These are phyloP conservation scores for Aspergillus brasiliensis DNA, from an alignment of 2,329 filamentous ascomycete species.

Conservation along the genomic window DNA sequence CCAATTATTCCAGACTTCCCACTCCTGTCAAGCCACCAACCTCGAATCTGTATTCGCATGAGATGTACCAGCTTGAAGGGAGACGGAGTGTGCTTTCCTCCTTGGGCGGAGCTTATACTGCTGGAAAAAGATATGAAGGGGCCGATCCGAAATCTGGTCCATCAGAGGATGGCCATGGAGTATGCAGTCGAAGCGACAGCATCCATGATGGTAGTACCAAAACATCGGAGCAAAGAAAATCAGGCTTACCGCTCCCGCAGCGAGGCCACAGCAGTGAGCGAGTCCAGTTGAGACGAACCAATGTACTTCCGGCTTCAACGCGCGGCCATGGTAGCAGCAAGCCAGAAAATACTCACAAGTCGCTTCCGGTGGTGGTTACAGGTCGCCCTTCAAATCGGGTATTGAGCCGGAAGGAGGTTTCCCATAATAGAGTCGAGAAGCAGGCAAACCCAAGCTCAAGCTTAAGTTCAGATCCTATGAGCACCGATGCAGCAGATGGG, in stretches of 20 bases:
- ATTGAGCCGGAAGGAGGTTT: background rate
- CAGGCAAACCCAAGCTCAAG: background rate
- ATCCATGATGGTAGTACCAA: background rate
- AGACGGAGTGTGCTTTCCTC: conserved; percentile 18
- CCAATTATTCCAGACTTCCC: conserved; percentile 16
- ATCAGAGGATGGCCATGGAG: background rate
- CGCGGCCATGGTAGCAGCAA: background rate
- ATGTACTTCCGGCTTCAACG: background rate
- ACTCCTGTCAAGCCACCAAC: conserved; percentile 14
- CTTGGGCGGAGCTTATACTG: conserved; percentile 7
- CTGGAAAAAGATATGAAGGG: background rate
- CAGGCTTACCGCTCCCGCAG: background rate
- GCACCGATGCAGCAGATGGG: background rate
- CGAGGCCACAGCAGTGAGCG: background rate
- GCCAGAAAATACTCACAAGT: background rate
- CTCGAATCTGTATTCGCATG: conserved; percentile 16
- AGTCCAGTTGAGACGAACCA: background rate
- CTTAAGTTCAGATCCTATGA: background rate
- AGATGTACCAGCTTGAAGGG: conserved; percentile 17
- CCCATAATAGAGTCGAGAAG: background rate
- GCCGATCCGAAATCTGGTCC: too few species aligned
- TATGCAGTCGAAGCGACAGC: background rate
- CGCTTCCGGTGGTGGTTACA: background rate
- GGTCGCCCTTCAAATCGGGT: background rate
- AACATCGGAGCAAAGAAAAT: background rate